A percentile compares a stretch with the other conserved stretches of the same genome.
phyloP scores from a whole-genome alignment of 2,329 filamentous ascomycete species.

The Sporothrix brunneoviolacea region DNA sequence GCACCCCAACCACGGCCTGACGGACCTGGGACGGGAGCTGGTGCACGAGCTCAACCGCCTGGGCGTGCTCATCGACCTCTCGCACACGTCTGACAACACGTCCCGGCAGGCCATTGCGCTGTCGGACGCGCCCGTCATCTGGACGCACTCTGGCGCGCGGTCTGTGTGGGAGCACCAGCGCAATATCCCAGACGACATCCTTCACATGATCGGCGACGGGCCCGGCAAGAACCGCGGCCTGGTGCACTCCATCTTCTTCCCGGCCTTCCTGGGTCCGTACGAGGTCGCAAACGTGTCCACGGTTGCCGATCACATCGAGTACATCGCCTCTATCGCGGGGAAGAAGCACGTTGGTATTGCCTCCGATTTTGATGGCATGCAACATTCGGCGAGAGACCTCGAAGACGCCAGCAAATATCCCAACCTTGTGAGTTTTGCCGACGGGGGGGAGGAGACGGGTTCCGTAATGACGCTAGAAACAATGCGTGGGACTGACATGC shows the following conservation, averaged over 20 bases:
- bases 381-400: constrained; percentile 58
- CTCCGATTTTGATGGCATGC: constrained; percentile 80
- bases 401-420: constrained; percentile 83
- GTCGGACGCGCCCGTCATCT: constrained; percentile 3
- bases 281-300: constrained; percentile 61
- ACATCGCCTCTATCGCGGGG: constrained; percentile 77
- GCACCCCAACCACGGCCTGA: background rate
- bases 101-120: background rate
- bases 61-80: background rate
- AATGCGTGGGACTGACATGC: too few species aligned
- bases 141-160: background rate
- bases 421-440: constrained; percentile 47
- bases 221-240: constrained; percentile 29
- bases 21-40: background rate
- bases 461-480: too few species aligned
- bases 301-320: constrained; percentile 48
- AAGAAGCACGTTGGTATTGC: constrained; percentile 83
- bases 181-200: constrained; percentile 29
- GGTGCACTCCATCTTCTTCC: constrained; percentile 32
- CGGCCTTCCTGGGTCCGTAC: constrained; percentile 16
- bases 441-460: too few species aligned
- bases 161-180: constrained; percentile 14
- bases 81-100: background rate
- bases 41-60: constrained; percentile 10
- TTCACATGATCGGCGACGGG: constrained; percentile 25